Evolutionary conservation across 345 rosid genomes (phyloP).

Genomic region (Aquilaria yunnanensis): DNA sequence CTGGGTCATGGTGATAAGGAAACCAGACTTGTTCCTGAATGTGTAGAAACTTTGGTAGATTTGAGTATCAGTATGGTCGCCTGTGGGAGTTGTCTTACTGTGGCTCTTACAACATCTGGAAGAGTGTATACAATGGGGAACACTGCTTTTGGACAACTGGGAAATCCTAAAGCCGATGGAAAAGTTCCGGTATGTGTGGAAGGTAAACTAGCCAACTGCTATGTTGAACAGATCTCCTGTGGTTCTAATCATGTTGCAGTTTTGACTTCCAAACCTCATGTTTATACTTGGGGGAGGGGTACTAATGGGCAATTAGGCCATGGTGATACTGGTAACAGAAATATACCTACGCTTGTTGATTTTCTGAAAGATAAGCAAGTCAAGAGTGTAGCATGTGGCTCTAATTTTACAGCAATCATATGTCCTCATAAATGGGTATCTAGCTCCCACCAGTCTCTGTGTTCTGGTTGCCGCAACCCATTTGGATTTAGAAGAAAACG

Average conservation of each 20-base stretch:
- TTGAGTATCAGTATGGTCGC: slow-evolving; percentile 54
- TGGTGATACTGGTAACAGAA: slow-evolving; percentile 54
- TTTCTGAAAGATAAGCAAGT: slow-evolving; percentile 71
- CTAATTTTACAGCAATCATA: slow-evolving; percentile 69
- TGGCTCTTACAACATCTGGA: slow-evolving; percentile 61
- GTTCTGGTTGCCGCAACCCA: slow-evolving; percentile 79
- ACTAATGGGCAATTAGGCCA: slow-evolving; percentile 84
- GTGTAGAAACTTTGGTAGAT: slow-evolving; percentile 37
- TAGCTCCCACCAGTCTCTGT: slow-evolving; percentile 58
- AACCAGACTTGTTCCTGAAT: slow-evolving; percentile 52
- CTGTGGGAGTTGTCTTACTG: slow-evolving; percentile 68
- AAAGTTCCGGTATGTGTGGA: slow-evolving; percentile 49
- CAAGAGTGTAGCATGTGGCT: slow-evolving; percentile 65
- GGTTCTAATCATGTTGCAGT: slow-evolving; percentile 79
- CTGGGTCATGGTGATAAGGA: slow-evolving; percentile 79
- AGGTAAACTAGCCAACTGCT: slow-evolving; percentile 42
- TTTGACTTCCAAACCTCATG: slow-evolving; percentile 57
- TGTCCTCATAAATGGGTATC: slow-evolving; percentile 70
- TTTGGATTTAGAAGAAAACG: slow-evolving; percentile 86
- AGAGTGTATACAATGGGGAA: slow-evolving; percentile 84
- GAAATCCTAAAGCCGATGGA: slow-evolving; percentile 50
- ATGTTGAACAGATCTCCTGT: slow-evolving; percentile 69
- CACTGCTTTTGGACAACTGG: slow-evolving; percentile 66
- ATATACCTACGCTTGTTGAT: slow-evolving; percentile 46
- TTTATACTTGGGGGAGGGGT: slow-evolving; percentile 88